Base-by-base conservation (phyloP, 495 filamentous ascomycete genomes). In the Trypethelium eluteriae region DNA sequence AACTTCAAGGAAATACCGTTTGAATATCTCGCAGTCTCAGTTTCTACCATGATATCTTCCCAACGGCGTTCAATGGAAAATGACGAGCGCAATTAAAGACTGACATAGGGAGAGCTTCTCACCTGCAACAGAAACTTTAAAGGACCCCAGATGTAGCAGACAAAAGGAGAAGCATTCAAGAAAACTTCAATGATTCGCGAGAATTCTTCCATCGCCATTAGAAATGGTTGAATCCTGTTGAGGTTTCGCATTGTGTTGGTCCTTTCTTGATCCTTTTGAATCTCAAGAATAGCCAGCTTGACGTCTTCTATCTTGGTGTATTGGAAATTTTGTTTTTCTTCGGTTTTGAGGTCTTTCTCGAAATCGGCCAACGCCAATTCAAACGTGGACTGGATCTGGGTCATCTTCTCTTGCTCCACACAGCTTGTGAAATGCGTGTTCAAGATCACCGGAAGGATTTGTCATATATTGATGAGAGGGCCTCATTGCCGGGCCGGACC, bases 71-170 rank as follows among this genome's bases (percentile, higher is more conserved):
- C 1, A 46, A 9, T 7, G 7, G 41, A 46, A 53, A 11, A n/a
- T 53, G 49, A 25, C 49, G 49, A 16, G 18, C 5, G 9, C 5
- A 25, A 0, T 53, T 2, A 2, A 14, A 9, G 34, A 53, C 2
- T 7, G 7, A 2, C 0, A 44, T 4, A 10, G 7, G 12, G 47
- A 59, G n/a, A 38, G 18, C 44, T 32, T 56, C 47, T 65, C 12
- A 68, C 69, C 66, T 66, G 57, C 5, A 71, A 56, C 5, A 71
- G 39, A 41, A 71, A 69, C 50, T 71, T 71, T 18, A 68, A 39
- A 14, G 70, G 70, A 38, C 70, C 70, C 70, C 67, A 71, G 25
- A 71, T 63, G 61, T 67, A 71, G 6, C 62, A 67, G 39, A 69
- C 50, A 35, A 39, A 66, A 14, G 50, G n/a, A 10, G 66, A 62